Evolutionary conservation across 2,329 filamentous ascomycete species (phyloP), one percentile per base, ranked within the genome.

Genomic region (Xylariaceae sp.): DNA sequence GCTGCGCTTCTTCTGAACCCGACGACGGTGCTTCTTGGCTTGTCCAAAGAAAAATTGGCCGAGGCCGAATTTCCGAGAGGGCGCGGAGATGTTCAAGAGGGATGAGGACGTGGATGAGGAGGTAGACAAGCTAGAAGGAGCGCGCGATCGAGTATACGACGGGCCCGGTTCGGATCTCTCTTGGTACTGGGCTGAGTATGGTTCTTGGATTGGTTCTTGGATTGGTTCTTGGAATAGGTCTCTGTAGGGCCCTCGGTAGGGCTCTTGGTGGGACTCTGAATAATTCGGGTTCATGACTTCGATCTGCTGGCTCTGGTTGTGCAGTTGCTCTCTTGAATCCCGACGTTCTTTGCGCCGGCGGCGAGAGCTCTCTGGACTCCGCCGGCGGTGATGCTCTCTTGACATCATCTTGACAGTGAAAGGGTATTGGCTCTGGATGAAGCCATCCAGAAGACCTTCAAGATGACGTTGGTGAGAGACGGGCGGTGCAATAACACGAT

Each of bases 31-130:
- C 19, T 65, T 67, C 26, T 73, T 74, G 8, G 76, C 79, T 12
- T 77, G 74, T 4, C 78, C 69, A 4, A 70, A 76, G 59, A 85
- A 85, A 56, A 87, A 86, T 13, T 78, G 72, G 42, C 66, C 66
- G 33, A 89, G 66, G 40, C 79, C 71, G 30, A 81, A 68, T 31
- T 64, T 66, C 44, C 65, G 60, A 15, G 68, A 69, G 39, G 72
- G 70, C 35, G 70, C 73, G 37, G 83, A 85, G 39, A 88, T 81
- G 54, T 88, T 83, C 40, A 87, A 63, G 42, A 81, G 71, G 2
- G 81, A 84, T 13, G 73, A 74, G 13, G 74, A 76, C 32, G 74
- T 74, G 29, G 72, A 79, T 42, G 70, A 77, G 17, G 70, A 75
- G 19, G 67, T 67, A 13, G 50, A 47, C 52, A 55, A 46, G 39